These are phyloP conservation scores for Trichosporon inkin DNA, from an alignment of 1,284 basidiomycete genomes.

Conservation along the genomic window DNA sequence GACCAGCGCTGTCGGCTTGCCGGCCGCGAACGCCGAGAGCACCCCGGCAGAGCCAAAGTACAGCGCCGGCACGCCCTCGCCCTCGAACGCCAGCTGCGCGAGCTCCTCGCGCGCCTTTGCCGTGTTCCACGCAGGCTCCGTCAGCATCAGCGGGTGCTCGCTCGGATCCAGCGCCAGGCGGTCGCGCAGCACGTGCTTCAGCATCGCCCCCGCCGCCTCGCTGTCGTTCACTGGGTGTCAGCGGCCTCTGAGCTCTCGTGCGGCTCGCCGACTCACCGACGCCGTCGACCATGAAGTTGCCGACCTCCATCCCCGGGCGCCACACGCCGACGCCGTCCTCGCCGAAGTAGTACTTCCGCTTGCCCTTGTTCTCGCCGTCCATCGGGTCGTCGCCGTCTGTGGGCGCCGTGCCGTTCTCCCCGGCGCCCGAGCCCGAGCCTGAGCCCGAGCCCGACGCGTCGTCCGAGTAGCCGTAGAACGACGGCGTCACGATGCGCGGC, in stretches of 20 bases:
- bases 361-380: slow-evolving; percentile 37
- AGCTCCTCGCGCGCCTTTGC: slow-evolving; percentile 81
- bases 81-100: slow-evolving; percentile 96
- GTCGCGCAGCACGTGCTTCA: slow-evolving; percentile 69
- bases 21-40: slow-evolving; percentile 92
- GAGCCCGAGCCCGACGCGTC: slow-evolving; percentile 19
- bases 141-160: slow-evolving; percentile 89
- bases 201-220: slow-evolving; percentile 65
- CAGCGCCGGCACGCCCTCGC: slow-evolving; percentile 89
- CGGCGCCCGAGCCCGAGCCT: slow-evolving; percentile 17
- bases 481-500: slow-evolving; percentile 86
- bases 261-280: slow-evolving; percentile 63
- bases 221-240: slow-evolving; percentile 67
- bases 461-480: slow-evolving; percentile 75
- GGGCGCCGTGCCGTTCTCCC: slow-evolving; percentile 38
- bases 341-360: slow-evolving; percentile 73
- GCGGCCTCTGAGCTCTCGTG: background rate
- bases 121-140: slow-evolving; percentile 96
- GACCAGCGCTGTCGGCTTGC: slow-evolving; percentile 91
- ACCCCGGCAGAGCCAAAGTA: slow-evolving; percentile 97
- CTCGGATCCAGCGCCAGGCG: slow-evolving; percentile 63
- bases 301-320: slow-evolving; percentile 81
- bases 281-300: slow-evolving; percentile 78
- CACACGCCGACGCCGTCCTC: slow-evolving; percentile 90
- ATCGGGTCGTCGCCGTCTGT: slow-evolving; percentile 24